Conservation (phyloP, 225 moss, liverwort and hornwort genomes). For the Polytrichum commune region DNA sequence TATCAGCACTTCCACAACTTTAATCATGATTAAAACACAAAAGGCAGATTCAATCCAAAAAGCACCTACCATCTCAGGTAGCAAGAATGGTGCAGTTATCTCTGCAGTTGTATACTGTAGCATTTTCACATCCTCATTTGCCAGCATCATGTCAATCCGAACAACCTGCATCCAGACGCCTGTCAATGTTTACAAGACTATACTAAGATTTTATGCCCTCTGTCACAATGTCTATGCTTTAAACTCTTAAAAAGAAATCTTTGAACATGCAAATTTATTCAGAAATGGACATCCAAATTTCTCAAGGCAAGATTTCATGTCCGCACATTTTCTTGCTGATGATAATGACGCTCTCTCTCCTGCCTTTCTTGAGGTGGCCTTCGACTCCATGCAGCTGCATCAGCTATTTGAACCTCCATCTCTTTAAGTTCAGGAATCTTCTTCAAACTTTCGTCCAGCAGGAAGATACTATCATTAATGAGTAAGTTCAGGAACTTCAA, state of each 20-base stretch:
- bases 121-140: conserved; percentile 97
- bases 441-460: conserved; percentile 96
- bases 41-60: too few species aligned
- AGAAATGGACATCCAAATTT: too few species aligned
- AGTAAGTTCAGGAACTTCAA: conserved; percentile 94
- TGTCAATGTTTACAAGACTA: too few species aligned
- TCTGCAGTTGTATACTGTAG: conserved; percentile 87
- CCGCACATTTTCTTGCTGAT: conserved; percentile 82
- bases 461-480: conserved; percentile 97
- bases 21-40: too few species aligned
- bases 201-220: too few species aligned
- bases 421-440: conserved; percentile 90
- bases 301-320: too few species aligned
- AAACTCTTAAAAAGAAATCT: too few species aligned
- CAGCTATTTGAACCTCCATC: conserved; percentile 78
- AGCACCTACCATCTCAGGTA: conserved; percentile 87
- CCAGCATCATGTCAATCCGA: conserved; percentile 94
- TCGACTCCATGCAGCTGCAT: conserved; percentile 51
- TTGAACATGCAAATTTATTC: too few species aligned
- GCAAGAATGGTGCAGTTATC: conserved; percentile 92
- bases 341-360: conserved; percentile 85
- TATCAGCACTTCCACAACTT: too few species aligned
- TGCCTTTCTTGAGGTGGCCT: conserved; percentile 87
- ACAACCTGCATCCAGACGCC: conserved; percentile 53
- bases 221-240: too few species aligned